phyloP scores from a whole-genome alignment of 805 yeast genomes.

The Ogataea polymorpha region DNA sequence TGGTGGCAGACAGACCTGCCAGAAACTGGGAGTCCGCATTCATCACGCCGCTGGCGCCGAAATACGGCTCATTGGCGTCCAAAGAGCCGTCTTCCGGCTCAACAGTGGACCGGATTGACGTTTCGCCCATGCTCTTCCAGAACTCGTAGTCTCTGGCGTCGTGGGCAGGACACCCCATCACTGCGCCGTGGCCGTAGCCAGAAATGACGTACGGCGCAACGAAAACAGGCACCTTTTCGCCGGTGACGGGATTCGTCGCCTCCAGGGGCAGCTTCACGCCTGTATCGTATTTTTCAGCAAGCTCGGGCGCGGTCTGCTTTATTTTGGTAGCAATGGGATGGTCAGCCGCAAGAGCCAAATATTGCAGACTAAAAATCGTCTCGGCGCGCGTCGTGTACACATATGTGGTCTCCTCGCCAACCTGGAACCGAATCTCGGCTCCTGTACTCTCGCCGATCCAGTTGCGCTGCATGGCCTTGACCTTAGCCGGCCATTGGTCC shows the following conservation, averaged over 20 bases:
- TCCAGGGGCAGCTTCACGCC: constrained; percentile 52
- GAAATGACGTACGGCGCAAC: constrained; percentile 89
- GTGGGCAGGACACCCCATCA: constrained; percentile 98
- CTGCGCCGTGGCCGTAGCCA: constrained; percentile 87
- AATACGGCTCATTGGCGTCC: constrained; percentile 19
- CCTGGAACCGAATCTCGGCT: constrained; percentile 57
- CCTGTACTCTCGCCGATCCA: constrained; percentile 94
- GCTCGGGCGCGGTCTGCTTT: constrained; percentile 36
- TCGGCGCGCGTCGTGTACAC: constrained; percentile 91
- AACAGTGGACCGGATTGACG: constrained; percentile 40
- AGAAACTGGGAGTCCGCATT: constrained; percentile 46
- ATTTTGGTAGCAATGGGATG: constrained; percentile 56
- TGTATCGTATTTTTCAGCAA: constrained; percentile 44
- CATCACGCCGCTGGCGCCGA: constrained; percentile 43
- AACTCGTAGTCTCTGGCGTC: constrained; percentile 81
- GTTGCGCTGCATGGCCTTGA: constrained; percentile 83
- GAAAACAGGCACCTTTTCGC: constrained; percentile 62
- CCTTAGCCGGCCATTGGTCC: constrained; percentile 82
- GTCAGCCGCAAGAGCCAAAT: constrained; percentile 69
- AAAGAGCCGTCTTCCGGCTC: constrained; percentile 34
- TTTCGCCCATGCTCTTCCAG: constrained; percentile 65
- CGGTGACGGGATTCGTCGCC: constrained; percentile 59
- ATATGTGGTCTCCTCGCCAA: constrained; percentile 27
- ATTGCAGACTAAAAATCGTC: constrained; percentile 80
- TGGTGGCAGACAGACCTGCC: constrained; percentile 45